Base-by-base conservation (phyloP, 2,329 filamentous ascomycete species). In the Aureobasidium pullulans region DNA sequence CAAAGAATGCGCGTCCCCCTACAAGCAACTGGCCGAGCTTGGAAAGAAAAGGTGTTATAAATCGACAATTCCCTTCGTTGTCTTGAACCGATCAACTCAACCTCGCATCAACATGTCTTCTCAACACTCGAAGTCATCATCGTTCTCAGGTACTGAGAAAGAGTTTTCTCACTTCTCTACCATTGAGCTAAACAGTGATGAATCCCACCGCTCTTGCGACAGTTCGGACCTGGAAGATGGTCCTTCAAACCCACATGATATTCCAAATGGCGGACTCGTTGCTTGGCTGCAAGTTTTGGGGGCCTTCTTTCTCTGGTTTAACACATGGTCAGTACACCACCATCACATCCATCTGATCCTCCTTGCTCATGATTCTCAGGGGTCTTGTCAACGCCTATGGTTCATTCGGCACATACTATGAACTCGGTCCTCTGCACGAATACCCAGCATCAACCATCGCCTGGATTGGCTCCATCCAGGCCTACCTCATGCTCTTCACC, bases 361-460 rank as follows among this genome's bases (percentile, higher is more conserved):
- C 42, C 40, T 19, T 13, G 43, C 53, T 57, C 3, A 56, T 19
- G 3, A 0, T 11, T 7, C 23, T 29, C 3, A 66, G 77, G 78
- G 79, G 79, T 10, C 68, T 81, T 15, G 74, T 81, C 60, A 79
- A 80, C 58, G 77, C 75, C 6, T 83, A 79, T 69, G 79, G 80
- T 50, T 75, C 76, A 42, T 82, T 78, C 63, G 78, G 82, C 64
- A 76, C 77, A 16, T 82, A 80, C 64, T 83, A 83, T 69, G 74
- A 77, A 57, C 69, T 71, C 36, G 67, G 69, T 34, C 63, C 77
- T 5, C 71, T 80, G 16, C 67, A 67, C 19, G 63, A 70, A 50
- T 66, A 72, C 61, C 71, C 75, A 1, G 73, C 76, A 16, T 81
- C 77, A 4, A 60, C 36, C 63, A 73, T 82, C 15, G 71, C 77